Percentiles rank a stretch among this genome's conserved stretches.
Conservation (phyloP, 495 filamentous ascomycete species). For the Neurospora sp. region DNA sequence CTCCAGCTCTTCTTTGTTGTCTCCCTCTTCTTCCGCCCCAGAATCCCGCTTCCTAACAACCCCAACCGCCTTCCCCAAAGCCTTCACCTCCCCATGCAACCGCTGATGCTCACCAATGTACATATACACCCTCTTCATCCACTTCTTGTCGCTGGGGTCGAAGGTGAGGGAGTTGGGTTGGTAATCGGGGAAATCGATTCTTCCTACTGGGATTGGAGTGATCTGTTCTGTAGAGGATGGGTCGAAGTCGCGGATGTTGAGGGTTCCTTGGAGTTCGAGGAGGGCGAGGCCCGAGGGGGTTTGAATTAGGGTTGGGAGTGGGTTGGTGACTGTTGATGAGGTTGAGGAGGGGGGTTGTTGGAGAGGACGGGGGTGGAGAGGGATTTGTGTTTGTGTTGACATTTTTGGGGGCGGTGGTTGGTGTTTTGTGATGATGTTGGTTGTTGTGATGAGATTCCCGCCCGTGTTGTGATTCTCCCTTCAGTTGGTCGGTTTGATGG, state of each 20-base stretch:
- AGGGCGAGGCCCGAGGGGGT: conserved; percentile 73
- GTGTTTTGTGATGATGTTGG: background rate
- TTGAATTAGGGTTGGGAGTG: conserved; percentile 75
- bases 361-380: conserved; percentile 6
- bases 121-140: conserved; percentile 84
- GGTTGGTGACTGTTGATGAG: conserved; percentile 26
- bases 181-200: conserved; percentile 72
- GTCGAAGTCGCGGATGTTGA: conserved; percentile 49
- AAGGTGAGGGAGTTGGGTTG: conserved; percentile 29
- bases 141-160: conserved; percentile 41
- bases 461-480: background rate
- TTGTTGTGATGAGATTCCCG: background rate
- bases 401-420: conserved; percentile 2
- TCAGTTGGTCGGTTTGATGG: conserved; percentile 3
- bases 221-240: conserved; percentile 3
- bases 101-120: conserved; percentile 87
- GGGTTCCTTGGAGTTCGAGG: conserved; percentile 80
- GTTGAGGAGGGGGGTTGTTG: background rate
- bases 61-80: conserved; percentile 64
- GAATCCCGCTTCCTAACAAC: conserved; percentile 42
- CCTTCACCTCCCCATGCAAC: conserved; percentile 84
- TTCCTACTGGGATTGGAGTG: conserved; percentile 51
- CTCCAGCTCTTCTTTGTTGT: conserved; percentile 31
- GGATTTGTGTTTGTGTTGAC: conserved; percentile 7
- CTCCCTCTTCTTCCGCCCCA: conserved; percentile 5